These are phyloP conservation scores for Botrytis galanthina DNA, from an alignment of 2,329 filamentous ascomycete genomes.

Conservation along the genomic window DNA sequence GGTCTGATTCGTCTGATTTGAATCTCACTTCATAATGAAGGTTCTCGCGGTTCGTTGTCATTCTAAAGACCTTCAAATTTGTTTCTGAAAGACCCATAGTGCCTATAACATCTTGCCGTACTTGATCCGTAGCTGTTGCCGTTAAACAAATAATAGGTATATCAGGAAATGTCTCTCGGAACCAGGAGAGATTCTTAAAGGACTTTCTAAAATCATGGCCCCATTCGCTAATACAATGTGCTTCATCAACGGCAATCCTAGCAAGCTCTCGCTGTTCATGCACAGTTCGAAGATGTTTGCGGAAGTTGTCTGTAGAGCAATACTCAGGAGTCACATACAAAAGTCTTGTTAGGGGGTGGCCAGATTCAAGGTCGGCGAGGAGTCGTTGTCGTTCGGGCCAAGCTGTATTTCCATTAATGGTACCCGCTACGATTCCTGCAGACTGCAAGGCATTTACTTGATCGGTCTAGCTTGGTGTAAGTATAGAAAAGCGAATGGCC, in stretches of 20 bases:
- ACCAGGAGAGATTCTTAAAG: conserved; percentile 84
- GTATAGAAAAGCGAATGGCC: background rate
- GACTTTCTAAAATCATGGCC: conserved; percentile 95
- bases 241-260: conserved; percentile 87
- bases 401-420: conserved; percentile 81
- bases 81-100: conserved; percentile 66
- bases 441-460: conserved; percentile 79
- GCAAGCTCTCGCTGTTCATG: conserved; percentile 81
- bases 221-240: conserved; percentile 97
- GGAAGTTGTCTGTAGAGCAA: conserved; percentile 75
- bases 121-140: conserved; percentile 79
- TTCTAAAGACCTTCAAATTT: conserved; percentile 71
- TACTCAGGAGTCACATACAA: conserved; percentile 94
- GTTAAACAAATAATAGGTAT: conserved; percentile 92
- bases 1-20: conserved; percentile 71
- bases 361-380: conserved; percentile 78
- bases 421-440: conserved; percentile 75
- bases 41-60: conserved; percentile 80
- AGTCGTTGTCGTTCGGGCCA: conserved; percentile 64
- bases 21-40: conserved; percentile 89
- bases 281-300: conserved; percentile 68
- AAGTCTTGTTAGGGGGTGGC: conserved; percentile 77
- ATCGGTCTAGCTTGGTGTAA: conserved; percentile 62
- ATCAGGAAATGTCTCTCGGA: conserved; percentile 75
- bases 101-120: conserved; percentile 77